These are phyloP conservation scores for Elongisporangium prolatum DNA, from an alignment of 352 stramenopile genomes.

Conservation along the genomic window DNA sequence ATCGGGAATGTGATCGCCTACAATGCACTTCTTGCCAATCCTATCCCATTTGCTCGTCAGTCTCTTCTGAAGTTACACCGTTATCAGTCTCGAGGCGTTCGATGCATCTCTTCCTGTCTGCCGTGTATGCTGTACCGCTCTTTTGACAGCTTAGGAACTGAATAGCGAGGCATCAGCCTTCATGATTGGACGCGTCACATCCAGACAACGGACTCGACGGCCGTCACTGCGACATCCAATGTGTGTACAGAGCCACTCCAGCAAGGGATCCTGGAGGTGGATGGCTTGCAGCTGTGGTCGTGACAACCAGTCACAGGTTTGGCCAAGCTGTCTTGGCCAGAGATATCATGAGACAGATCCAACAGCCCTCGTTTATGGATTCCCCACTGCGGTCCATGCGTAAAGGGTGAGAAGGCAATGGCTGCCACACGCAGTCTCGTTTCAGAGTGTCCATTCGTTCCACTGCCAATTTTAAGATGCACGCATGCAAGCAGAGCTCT, in stretches of 20 bases:
- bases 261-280: background rate
- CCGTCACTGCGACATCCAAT: background rate
- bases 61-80: background rate
- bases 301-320: background rate
- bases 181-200: background rate
- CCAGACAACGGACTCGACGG: background rate
- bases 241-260: background rate
- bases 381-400: background rate
- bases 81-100: background rate
- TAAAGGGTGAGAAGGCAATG: background rate
- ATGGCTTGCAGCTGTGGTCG: background rate
- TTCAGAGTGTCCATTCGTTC: background rate
- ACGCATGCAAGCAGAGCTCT: background rate
- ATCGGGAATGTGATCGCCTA: background rate
- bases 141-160: background rate
- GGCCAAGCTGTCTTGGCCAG: background rate
- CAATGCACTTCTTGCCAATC: background rate
- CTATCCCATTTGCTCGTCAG: background rate
- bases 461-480: background rate
- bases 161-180: background rate
- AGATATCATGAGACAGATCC: background rate
- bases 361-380: background rate
- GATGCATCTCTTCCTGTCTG: background rate
- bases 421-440: background rate
- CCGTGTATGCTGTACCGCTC: background rate